These are phyloP conservation scores for Fraxinus nigra DNA, from an alignment of 305 asterid genomes.

Conservation along the genomic window DNA sequence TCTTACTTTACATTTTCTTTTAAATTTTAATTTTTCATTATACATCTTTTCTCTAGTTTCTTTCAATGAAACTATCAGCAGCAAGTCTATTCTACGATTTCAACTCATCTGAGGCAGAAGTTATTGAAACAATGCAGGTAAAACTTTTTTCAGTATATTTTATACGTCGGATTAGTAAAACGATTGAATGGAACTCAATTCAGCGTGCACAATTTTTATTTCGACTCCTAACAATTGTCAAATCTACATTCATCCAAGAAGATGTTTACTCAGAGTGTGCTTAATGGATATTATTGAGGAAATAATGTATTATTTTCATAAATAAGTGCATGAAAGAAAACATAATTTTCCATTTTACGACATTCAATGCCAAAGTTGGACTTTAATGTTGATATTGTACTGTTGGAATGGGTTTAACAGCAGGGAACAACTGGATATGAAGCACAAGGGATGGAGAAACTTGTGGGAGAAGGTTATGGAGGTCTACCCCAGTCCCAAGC, in stretches of 20 bases:
- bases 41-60: conserved; percentile 48
- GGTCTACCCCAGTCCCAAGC: conserved; percentile 63
- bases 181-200: background rate
- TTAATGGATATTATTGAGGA: too few species aligned
- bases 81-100: conserved; percentile 87
- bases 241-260: background rate
- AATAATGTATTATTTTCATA: too few species aligned
- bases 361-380: conserved; percentile 16
- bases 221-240: background rate
- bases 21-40: background rate
- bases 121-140: conserved; percentile 62
- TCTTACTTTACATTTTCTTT: background rate
- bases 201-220: background rate
- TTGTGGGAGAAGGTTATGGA: conserved; percentile 54
- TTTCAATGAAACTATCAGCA: conserved; percentile 91
- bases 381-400: conserved; percentile 12
- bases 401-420: background rate
- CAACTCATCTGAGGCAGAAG: conserved; percentile 77
- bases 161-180: background rate
- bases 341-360: background rate
- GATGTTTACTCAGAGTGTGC: background rate
- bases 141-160: background rate
- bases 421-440: conserved; percentile 65
- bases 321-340: background rate
- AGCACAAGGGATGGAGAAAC: conserved; percentile 59